A percentile compares a stretch with the other conserved stretches of the same genome.
These are phyloP conservation scores for Hypoxylon sp. DNA, from an alignment of 2,329 filamentous ascomycete genomes.

Conservation along the genomic window DNA sequence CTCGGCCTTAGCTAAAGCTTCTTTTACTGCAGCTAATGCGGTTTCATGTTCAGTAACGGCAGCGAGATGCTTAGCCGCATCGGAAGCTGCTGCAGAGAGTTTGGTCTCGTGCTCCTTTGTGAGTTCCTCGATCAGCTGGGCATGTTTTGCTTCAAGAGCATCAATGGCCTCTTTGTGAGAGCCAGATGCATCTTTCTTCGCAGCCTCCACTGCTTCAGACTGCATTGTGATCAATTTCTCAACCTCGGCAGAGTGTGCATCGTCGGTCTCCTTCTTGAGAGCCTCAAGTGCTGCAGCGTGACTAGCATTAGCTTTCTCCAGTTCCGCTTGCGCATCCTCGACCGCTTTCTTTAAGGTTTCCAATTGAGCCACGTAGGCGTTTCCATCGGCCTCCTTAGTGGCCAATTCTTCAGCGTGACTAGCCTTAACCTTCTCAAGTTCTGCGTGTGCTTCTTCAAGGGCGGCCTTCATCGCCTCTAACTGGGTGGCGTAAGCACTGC, in stretches of 20 bases:
- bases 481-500: slow-evolving; percentile 57
- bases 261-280: slow-evolving; percentile 60
- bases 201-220: slow-evolving; percentile 62
- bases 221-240: slow-evolving; percentile 62
- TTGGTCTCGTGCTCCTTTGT: slow-evolving; percentile 56
- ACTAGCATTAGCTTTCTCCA: slow-evolving; percentile 56
- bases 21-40: slow-evolving; percentile 56
- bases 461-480: slow-evolving; percentile 56
- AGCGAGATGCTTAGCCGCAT: slow-evolving; percentile 54
- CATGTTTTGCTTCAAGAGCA: slow-evolving; percentile 62
- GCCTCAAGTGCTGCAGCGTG: slow-evolving; percentile 57
- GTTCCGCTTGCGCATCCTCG: slow-evolving; percentile 51
- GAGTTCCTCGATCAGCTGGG: slow-evolving; percentile 65
- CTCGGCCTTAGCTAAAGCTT: slow-evolving; percentile 53
- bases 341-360: slow-evolving; percentile 51
- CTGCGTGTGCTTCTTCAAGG: slow-evolving; percentile 53
- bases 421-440: slow-evolving; percentile 52
- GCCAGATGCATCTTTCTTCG: slow-evolving; percentile 58
- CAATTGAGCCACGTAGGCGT: slow-evolving; percentile 47
- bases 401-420: slow-evolving; percentile 50
- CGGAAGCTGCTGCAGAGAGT: slow-evolving; percentile 50
- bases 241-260: slow-evolving; percentile 61
- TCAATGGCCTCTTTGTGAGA: slow-evolving; percentile 51
- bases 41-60: slow-evolving; percentile 54
- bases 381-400: slow-evolving; percentile 46